Base-by-base conservation (phyloP, 495 filamentous ascomycete species). In the Evansstolkia leycettana region DNA sequence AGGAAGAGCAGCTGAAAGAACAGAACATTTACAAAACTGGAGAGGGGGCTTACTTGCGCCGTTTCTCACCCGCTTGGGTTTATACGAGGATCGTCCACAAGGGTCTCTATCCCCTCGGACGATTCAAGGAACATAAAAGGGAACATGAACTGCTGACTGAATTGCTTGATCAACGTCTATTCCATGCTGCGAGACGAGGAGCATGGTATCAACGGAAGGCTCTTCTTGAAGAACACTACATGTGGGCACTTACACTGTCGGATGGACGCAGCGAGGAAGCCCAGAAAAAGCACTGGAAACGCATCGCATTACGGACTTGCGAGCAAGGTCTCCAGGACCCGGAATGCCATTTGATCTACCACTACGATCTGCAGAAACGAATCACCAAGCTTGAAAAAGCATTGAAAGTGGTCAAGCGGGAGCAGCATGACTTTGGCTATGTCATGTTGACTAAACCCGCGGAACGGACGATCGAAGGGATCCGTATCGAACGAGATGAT, bases 181-280 rank as follows among this genome's bases (percentile, higher is more conserved):
- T 95, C 52, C 89, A 96, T 51, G 65, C 80, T 26, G 72, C 84
- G 10, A 72, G 89, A 17, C 76, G 89, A 15, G 90, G 90, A 1
- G 77, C 77, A 1, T 98, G 90, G 90, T 96, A 95, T 50, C 87
- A 95, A 54, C 83, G 90, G 11, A 94, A 88, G 60, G 90, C 90
- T 1, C 59, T 98, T 5, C 54, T 98, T 12, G 90, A 98, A 60
- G 90, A 98, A 56, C 85, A 88, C 43, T 96, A 98, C 50, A 88
- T 95, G 83, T 67, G 72, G 52, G 64, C 67, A 1, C 48, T 82
- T 2, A 70, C 65, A 1, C 62, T 75, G 0, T 48, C 54, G 0
- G 63, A 66, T 9, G 66, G 57, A 9, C 64, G 70, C 32, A 68
- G 50, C 28, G 66, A 71, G 18, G 78, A 84, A 34, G 59, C 55